Evolutionary conservation across 176 grass and related monocot genomes (phyloP).

Genomic region (Themeda triandra): DNA sequence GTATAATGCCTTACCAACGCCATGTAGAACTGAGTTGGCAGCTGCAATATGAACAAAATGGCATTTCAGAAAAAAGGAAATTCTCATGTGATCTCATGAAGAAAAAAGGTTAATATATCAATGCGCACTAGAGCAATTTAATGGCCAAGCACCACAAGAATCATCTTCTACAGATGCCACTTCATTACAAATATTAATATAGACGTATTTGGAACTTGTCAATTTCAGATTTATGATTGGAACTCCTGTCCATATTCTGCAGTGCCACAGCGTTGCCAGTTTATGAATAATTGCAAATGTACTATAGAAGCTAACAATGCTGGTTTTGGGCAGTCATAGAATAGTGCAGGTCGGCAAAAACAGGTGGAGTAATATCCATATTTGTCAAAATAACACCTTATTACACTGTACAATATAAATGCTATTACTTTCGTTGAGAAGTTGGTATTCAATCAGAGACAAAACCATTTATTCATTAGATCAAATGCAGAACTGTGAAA

Average conservation of each 20-base stretch:
- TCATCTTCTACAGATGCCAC: neutral
- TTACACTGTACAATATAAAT: neutral
- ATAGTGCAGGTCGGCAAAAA: conserved; percentile 13
- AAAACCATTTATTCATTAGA: neutral
- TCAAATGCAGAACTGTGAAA: neutral
- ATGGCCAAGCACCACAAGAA: neutral
- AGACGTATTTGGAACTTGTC: neutral
- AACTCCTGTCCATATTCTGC: neutral
- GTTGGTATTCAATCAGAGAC: neutral
- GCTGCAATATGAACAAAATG: conserved; percentile 53
- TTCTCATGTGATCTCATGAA: neutral
- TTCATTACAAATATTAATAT: neutral
- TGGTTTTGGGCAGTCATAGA: neutral
- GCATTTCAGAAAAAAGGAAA: neutral
- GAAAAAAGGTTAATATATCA: neutral
- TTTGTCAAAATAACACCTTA: neutral
- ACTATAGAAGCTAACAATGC: neutral
- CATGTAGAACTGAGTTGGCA: conserved; percentile 94
- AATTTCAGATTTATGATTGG: neutral
- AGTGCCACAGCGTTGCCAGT: neutral
- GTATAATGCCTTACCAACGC: conserved; percentile 68
- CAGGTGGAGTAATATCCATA: conserved; percentile 9
- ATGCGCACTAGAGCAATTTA: neutral
- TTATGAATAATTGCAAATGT: neutral
- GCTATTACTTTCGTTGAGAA: neutral